phyloP scores from a whole-genome alignment of 1,284 basidiomycete species.

The Malassezia brasiliensis region DNA sequence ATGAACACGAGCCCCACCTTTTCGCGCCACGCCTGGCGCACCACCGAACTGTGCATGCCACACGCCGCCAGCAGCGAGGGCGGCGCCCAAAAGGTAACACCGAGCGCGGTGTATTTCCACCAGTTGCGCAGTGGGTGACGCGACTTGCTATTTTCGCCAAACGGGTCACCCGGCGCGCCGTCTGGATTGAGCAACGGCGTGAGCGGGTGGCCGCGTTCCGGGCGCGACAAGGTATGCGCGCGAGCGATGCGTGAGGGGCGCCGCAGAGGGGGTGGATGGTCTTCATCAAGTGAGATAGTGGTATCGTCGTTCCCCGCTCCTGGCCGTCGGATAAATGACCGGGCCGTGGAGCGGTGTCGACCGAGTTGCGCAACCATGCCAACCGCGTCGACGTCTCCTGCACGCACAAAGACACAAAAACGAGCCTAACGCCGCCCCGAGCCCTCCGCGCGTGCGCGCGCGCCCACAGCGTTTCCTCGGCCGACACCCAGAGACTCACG shows the following conservation, averaged over 20 bases:
- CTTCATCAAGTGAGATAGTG: conserved; percentile 35
- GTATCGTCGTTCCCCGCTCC: conserved; percentile 24
- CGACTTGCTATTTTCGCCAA: not conserved
- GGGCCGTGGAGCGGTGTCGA: conserved; percentile 19
- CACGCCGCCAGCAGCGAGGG: conserved; percentile 48
- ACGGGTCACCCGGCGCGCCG: conserved; percentile 15
- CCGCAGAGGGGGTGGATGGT: conserved; percentile 41
- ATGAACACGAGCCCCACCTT: conserved; percentile 41
- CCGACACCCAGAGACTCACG: not conserved
- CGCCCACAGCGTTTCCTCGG: not conserved
- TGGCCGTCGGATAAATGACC: conserved; percentile 42
- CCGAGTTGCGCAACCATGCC: conserved; percentile 14
- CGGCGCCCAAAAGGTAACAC: conserved; percentile 43
- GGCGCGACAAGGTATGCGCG: conserved; percentile 59
- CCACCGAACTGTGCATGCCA: conserved; percentile 28
- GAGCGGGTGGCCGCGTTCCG: conserved; percentile 56
- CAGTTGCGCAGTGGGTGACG: not conserved
- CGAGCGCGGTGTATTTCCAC: conserved; percentile 15
- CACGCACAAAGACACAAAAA: too few species aligned
- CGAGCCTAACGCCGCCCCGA: too few species aligned
- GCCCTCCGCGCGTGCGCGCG: too few species aligned
- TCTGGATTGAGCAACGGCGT: conserved; percentile 60
- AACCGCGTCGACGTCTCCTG: too few species aligned
- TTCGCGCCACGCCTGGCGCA: conserved; percentile 46
- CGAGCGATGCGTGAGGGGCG: conserved; percentile 43